Conservation (phyloP, 148 eudicot genomes). For the Amaranthus hypochondriacus region DNA sequence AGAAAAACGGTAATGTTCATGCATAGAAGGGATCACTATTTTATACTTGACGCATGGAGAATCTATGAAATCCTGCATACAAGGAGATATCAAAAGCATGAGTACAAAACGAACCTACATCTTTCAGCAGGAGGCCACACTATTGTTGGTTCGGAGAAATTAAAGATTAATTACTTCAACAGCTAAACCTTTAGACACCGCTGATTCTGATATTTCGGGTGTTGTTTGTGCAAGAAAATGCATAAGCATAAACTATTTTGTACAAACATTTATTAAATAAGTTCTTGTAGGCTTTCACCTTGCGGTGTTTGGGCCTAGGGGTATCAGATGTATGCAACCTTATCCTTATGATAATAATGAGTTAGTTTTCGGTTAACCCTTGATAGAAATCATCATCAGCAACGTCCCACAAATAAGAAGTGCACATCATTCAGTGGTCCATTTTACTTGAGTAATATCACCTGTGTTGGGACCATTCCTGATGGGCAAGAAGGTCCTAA, state of each 20-base stretch:
- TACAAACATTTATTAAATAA: too few relatives aligned
- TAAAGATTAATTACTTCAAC: not conserved
- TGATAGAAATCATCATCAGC: too few relatives aligned
- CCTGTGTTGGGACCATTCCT: too few relatives aligned
- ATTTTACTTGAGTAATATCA: too few relatives aligned
- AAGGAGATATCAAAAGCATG: constrained; percentile 3
- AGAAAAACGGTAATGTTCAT: constrained; percentile 1
- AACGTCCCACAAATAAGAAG: too few relatives aligned
- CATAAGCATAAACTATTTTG: not conserved
- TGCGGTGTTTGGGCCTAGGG: too few relatives aligned
- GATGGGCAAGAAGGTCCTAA: too few relatives aligned
- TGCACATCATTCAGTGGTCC: too few relatives aligned
- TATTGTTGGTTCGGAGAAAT: not conserved
- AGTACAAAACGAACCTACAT: not conserved
- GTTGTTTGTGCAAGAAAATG: not conserved
- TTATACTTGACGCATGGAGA: not conserved
- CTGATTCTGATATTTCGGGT: not conserved
- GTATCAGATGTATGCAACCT: too few relatives aligned
- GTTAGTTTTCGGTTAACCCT: too few relatives aligned
- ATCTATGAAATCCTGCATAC: constrained; percentile 12
- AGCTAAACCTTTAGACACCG: not conserved
- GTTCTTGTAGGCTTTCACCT: too few relatives aligned
- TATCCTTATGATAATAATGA: too few relatives aligned
- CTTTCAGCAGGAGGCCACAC: not conserved
- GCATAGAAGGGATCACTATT: constrained; percentile 11